Conservation (phyloP, 768 basidiomycete species). For the Tylopilus sp. region DNA sequence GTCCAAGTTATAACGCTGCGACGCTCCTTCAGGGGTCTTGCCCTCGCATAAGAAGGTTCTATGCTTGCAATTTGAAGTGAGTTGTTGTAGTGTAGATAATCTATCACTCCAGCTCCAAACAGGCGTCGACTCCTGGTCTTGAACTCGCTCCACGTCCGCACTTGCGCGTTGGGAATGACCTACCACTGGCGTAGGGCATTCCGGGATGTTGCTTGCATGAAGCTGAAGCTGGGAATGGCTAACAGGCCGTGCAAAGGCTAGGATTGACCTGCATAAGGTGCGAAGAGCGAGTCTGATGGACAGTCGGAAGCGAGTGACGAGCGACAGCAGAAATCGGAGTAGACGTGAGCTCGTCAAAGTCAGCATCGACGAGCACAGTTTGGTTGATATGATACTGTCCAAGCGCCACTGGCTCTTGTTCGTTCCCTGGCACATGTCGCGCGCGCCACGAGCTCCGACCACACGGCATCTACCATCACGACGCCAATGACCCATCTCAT, state of each 20-base stretch:
- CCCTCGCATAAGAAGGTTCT: not conserved
- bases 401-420: no score
- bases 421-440: no score
- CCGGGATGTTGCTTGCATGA: not conserved
- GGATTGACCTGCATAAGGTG: conserved; percentile 7
- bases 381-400: no score
- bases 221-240: not conserved
- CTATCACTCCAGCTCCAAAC: not conserved
- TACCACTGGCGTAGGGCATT: not conserved
- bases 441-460: no score
- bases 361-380: conserved; percentile 3
- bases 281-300: conserved; percentile 2
- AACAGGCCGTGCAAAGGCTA: not conserved
- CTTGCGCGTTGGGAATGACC: not conserved
- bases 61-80: not conserved
- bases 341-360: not conserved
- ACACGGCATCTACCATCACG: no score
- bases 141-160: not conserved
- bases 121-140: not conserved
- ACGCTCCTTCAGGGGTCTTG: conserved; percentile 8
- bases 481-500: no score
- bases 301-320: conserved; percentile 2
- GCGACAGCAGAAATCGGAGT: conserved; percentile 6
- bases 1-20: conserved; percentile 6
- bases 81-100: not conserved